Evolutionary conservation across 2,329 filamentous ascomycete species (phyloP).

Genomic region (Didymella pomorum): DNA sequence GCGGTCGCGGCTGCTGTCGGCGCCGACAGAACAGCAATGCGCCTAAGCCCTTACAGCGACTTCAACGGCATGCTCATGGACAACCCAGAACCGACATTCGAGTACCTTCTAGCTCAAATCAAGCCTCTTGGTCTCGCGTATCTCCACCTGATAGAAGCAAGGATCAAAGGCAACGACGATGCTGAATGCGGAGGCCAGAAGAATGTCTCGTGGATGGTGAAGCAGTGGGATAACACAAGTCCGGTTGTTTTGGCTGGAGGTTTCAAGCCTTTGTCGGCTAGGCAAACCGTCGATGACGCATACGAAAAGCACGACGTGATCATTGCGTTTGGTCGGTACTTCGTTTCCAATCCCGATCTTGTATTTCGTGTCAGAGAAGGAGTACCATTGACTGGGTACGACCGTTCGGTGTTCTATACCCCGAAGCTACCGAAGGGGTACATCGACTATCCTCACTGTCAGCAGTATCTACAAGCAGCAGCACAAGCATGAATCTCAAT

Average conservation of each 20-base stretch:
- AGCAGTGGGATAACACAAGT: slow-evolving; percentile 19
- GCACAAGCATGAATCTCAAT: not conserved
- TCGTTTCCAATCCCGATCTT: slow-evolving; percentile 57
- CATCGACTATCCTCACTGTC: slow-evolving; percentile 23
- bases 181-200: slow-evolving; percentile 25
- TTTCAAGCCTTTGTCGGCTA: slow-evolving; percentile 47
- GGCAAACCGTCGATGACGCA: slow-evolving; percentile 43
- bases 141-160: slow-evolving; percentile 10
- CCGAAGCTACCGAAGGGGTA: slow-evolving; percentile 26
- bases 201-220: slow-evolving; percentile 25
- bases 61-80: slow-evolving; percentile 71
- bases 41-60: slow-evolving; percentile 66
- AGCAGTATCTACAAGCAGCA: slow-evolving; percentile 16
- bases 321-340: slow-evolving; percentile 56
- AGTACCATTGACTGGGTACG: slow-evolving; percentile 51
- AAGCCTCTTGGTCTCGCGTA: slow-evolving; percentile 3
- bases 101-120: slow-evolving; percentile 32
- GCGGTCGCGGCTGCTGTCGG: slow-evolving; percentile 61
- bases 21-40: slow-evolving; percentile 62
- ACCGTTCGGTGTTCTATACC: slow-evolving; percentile 38
- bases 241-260: slow-evolving; percentile 53
- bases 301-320: slow-evolving; percentile 40
- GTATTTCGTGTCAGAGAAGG: slow-evolving; percentile 53
- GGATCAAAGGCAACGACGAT: slow-evolving; percentile 23
- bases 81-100: slow-evolving; percentile 62